Conservation (phyloP, 495 filamentous ascomycete species). For the Daldinia concentrica region DNA sequence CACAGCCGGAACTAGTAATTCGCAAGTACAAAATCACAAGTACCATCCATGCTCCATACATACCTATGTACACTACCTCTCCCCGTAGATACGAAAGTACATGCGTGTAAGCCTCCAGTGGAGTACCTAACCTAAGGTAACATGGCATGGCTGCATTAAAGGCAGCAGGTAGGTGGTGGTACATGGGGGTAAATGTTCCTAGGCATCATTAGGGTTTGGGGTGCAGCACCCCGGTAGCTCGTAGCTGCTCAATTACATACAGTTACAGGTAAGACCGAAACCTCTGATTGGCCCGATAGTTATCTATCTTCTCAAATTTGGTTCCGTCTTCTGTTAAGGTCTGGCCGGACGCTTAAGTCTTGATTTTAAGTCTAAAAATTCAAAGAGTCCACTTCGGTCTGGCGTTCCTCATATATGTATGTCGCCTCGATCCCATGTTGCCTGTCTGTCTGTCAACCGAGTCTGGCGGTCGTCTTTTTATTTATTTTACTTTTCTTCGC, state of each 20-base stretch:
- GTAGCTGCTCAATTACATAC: constrained; percentile 31
- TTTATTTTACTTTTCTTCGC: constrained; percentile 1
- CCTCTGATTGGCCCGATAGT: constrained; percentile 36
- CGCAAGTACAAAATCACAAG: too few relatives aligned
- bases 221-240: constrained; percentile 22
- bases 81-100: not conserved
- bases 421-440: constrained; percentile 17
- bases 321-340: constrained; percentile 25
- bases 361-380: constrained; percentile 8
- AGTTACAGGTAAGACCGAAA: constrained; percentile 31
- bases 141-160: not conserved
- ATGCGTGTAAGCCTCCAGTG: constrained; percentile 4
- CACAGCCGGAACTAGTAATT: not conserved
- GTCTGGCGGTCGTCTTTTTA: not conserved
- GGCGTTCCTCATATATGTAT: constrained; percentile 18
- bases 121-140: not conserved
- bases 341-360: constrained; percentile 11
- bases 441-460: not conserved
- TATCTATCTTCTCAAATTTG: constrained; percentile 36
- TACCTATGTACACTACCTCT: too few relatives aligned
- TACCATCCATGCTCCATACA: too few relatives aligned
- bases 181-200: too few relatives aligned
- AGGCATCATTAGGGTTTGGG: constrained; percentile 33
- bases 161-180: too few relatives aligned
- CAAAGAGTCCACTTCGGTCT: constrained; percentile 18